phyloP scores from a whole-genome alignment of 1,139 yeast genomes.

The Yamadazyma oceani region DNA sequence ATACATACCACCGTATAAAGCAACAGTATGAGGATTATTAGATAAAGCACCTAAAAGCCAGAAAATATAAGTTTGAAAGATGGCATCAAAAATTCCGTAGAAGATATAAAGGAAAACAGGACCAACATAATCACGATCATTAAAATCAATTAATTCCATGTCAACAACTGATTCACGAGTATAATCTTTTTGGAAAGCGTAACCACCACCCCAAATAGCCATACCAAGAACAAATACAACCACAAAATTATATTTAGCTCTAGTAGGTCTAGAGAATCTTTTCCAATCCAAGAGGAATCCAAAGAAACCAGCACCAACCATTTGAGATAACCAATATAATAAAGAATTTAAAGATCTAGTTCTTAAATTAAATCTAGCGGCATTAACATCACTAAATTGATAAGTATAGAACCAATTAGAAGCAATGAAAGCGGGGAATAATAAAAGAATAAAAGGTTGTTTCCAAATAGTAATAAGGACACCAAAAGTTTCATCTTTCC shows the following conservation, averaged over 20 bases:
- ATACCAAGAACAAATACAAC: constrained; percentile 41
- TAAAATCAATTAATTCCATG: constrained; percentile 36
- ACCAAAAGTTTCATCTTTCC: constrained; percentile 46
- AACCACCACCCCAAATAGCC: constrained; percentile 66
- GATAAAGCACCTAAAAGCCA: constrained; percentile 61
- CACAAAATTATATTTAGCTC: constrained; percentile 51
- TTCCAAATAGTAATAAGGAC: constrained; percentile 38
- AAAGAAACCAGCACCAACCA: constrained; percentile 53
- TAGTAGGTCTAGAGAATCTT: constrained; percentile 36
- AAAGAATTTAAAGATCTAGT: constrained; percentile 61
- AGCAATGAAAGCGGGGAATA: constrained; percentile 63
- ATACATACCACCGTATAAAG: constrained; percentile 61
- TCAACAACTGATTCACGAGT: constrained; percentile 31
- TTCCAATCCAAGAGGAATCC: constrained; percentile 50
- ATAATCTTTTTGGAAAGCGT: constrained; percentile 47
- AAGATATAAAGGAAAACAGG: constrained; percentile 63
- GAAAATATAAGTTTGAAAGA: constrained; percentile 56
- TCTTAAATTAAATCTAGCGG: constrained; percentile 55
- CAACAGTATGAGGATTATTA: constrained; percentile 55
- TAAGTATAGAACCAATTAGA: constrained; percentile 69
- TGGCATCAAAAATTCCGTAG: constrained; percentile 58
- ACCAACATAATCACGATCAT: constrained; percentile 48
- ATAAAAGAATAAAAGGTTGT: constrained; percentile 47
- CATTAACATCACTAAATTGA: constrained; percentile 60
- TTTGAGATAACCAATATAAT: constrained; percentile 61